Conservation (phyloP, 2,329 filamentous ascomycete species). For the Xylaria sp. region DNA sequence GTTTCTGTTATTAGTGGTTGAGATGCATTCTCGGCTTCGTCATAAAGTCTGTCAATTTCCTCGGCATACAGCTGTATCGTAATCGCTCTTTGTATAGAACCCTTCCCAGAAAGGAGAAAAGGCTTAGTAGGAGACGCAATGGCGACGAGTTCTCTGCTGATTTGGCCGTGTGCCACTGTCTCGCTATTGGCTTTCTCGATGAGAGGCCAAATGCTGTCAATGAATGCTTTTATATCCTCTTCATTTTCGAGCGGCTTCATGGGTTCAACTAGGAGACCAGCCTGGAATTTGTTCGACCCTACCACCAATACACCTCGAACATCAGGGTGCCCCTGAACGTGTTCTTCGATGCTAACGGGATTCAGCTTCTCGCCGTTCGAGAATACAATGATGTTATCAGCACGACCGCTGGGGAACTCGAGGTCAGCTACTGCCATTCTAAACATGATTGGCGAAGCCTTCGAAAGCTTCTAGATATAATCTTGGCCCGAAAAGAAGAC, state of each 20-base stretch:
- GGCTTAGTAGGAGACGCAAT: constrained; percentile 46
- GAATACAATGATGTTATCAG: constrained; percentile 49
- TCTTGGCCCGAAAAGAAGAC: too few species aligned
- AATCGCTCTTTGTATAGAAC: constrained; percentile 21
- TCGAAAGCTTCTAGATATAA: too few species aligned
- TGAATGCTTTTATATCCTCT: constrained; percentile 34
- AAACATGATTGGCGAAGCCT: too few species aligned
- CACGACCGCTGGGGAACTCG: too few species aligned
- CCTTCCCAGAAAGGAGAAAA: constrained; percentile 46
- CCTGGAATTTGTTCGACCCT: constrained; percentile 47
- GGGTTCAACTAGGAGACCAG: constrained; percentile 53
- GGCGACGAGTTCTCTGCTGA: constrained; percentile 44
- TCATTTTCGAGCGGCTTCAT: constrained; percentile 30
- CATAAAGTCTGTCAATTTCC: constrained; percentile 48
- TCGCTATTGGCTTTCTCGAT: constrained; percentile 47
- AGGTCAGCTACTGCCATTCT: too few species aligned
- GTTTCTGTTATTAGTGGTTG: constrained; percentile 23
- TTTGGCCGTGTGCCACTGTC: constrained; percentile 49
- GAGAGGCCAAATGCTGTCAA: constrained; percentile 48
- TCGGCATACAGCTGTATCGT: constrained; percentile 46
- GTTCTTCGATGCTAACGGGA: constrained; percentile 44
- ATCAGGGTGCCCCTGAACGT: constrained; percentile 37
- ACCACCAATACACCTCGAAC: constrained; percentile 43
- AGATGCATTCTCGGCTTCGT: constrained; percentile 29
- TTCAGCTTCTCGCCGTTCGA: constrained; percentile 50